A percentile compares a stretch with the other conserved stretches of the same genome.
Conservation (phyloP, 108 stramenopile species). For the Epithemia pelagica region DNA sequence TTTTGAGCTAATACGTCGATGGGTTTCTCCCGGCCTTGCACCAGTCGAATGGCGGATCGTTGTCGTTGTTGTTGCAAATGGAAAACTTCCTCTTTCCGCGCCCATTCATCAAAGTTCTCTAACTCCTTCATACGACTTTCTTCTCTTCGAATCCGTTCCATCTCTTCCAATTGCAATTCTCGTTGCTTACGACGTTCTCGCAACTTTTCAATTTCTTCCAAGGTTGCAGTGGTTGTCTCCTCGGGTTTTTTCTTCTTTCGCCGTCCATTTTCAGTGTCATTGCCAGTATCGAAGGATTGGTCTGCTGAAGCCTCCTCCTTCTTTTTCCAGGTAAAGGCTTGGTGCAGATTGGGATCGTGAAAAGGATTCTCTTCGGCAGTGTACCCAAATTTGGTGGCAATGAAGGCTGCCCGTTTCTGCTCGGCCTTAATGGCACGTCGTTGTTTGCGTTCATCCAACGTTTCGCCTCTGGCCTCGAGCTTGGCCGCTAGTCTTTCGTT, state of each 20-base stretch:
- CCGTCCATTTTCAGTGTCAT: too few relatives aligned
- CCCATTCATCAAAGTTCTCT: slow-evolving; percentile 96
- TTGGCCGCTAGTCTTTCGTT: slow-evolving; percentile 64
- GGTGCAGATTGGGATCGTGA: slow-evolving; percentile 93
- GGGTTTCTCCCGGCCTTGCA: slow-evolving; percentile 90
- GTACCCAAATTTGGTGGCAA: slow-evolving; percentile 84
- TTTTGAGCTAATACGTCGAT: slow-evolving; percentile 97
- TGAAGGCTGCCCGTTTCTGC: slow-evolving; percentile 71
- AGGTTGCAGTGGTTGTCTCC: slow-evolving; percentile 15
- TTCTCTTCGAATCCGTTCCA: slow-evolving; percentile 90
- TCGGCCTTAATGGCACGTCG: slow-evolving; percentile 33
- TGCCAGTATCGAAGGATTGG: slow-evolving; percentile 5
- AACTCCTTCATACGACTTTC: slow-evolving; percentile 90
- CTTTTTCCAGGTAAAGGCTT: slow-evolving; percentile 95
- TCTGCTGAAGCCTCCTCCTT: slow-evolving; percentile 41
- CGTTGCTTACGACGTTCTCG: slow-evolving; percentile 86
- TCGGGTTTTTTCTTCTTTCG: slow-evolving; percentile 39
- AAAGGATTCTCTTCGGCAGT: slow-evolving; percentile 98
- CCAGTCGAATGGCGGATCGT: slow-evolving; percentile 86
- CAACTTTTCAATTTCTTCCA: slow-evolving; percentile 94
- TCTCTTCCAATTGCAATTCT: slow-evolving; percentile 84
- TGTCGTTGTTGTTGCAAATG: slow-evolving; percentile 90
- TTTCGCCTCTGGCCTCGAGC: slow-evolving; percentile 61
- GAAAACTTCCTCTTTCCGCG: slow-evolving; percentile 96
- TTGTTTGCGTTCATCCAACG: slow-evolving; percentile 75